A percentile compares a stretch with the other conserved stretches of the same genome.
These are phyloP conservation scores for Pythium inflatum DNA, from an alignment of 352 stramenopile species.

Conservation along the genomic window DNA sequence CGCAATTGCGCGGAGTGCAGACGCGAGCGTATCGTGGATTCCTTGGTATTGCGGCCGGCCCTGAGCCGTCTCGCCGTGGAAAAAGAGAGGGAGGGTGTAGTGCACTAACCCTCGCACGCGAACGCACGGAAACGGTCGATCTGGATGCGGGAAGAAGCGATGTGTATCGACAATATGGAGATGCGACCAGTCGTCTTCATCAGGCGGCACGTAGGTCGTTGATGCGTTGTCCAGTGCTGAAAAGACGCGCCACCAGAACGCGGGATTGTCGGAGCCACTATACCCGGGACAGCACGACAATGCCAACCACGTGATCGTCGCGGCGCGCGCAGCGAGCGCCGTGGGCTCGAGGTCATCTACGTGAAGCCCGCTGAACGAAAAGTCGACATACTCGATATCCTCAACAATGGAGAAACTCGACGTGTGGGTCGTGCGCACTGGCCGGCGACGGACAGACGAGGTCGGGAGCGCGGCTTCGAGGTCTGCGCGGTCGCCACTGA, in stretches of 20 bases:
- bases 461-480: no score
- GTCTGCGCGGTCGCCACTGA: neutral
- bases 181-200: neutral
- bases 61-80: no score
- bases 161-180: neutral
- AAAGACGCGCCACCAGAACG: slow-evolving; percentile 25
- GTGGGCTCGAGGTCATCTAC: neutral
- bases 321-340: neutral
- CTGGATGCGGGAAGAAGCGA: neutral
- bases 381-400: neutral
- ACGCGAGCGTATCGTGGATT: no score
- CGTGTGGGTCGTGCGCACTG: no score
- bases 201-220: neutral
- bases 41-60: no score
- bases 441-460: no score
- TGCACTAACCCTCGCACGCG: neutral
- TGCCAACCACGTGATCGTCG: slow-evolving; percentile 6
- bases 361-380: neutral
- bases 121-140: neutral
- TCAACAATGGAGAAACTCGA: neutral
- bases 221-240: neutral
- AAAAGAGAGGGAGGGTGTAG: neutral
- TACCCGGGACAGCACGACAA: slow-evolving; percentile 20
- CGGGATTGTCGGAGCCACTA: neutral
- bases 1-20: no score